Evolutionary conservation across 306 rosid species (phyloP).

Genomic region (Rosa chinensis): DNA sequence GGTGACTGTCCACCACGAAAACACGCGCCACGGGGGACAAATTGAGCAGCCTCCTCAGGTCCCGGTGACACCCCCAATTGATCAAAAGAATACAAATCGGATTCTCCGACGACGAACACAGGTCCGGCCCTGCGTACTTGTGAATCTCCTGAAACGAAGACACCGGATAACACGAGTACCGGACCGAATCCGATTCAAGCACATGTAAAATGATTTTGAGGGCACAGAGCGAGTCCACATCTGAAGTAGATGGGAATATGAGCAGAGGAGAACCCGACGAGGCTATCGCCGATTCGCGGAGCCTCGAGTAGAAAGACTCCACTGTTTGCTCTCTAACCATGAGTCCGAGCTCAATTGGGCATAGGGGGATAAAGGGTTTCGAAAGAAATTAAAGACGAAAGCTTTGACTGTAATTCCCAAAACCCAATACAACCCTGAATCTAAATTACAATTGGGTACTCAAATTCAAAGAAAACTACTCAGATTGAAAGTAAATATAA

Average conservation of each 20-base stretch:
- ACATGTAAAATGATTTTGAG: constrained; percentile 70
- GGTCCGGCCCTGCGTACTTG: constrained; percentile 40
- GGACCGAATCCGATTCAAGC: constrained; percentile 78
- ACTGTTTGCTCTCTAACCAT: constrained; percentile 76
- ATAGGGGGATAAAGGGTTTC: background rate
- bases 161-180: constrained; percentile 76
- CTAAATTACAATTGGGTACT: background rate
- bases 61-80: constrained; percentile 88
- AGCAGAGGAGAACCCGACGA: constrained; percentile 64
- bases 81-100: constrained; percentile 59
- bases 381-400: constrained; percentile 1
- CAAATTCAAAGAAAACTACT: background rate
- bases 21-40: constrained; percentile 51
- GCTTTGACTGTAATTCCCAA: background rate
- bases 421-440: background rate
- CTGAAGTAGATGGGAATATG: constrained; percentile 91
- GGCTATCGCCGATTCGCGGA: constrained; percentile 49
- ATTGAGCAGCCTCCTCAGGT: constrained; percentile 46
- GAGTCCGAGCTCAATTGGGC: constrained; percentile 27
- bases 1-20: constrained; percentile 84
- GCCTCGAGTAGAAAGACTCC: constrained; percentile 64
- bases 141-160: constrained; percentile 84
- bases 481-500: too few species aligned
- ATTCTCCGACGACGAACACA: constrained; percentile 38
- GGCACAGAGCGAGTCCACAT: constrained; percentile 82